Percentiles rank a stretch among this genome's conserved stretches.
Evolutionary conservation across 495 filamentous ascomycete genomes (phyloP).

Genomic region (Lasiosphaeris hirsuta): DNA sequence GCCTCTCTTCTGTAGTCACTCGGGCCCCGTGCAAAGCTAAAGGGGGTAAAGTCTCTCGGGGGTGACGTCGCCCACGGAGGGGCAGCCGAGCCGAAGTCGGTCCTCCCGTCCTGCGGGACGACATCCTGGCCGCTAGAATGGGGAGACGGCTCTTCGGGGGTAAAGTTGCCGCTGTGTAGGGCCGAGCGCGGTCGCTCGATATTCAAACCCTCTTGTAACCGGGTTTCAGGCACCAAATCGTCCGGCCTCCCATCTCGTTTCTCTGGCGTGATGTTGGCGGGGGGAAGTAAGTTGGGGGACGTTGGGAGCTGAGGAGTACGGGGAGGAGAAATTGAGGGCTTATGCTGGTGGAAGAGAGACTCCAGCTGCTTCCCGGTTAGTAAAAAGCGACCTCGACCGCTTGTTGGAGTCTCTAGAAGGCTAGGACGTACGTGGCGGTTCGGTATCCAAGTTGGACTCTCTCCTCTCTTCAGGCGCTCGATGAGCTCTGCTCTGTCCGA

Average conservation of each 20-base stretch:
- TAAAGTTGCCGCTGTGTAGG: slow-evolving; percentile 86
- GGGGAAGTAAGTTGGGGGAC: slow-evolving; percentile 35
- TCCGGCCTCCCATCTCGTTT: slow-evolving; percentile 22
- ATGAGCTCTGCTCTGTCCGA: slow-evolving; percentile 75
- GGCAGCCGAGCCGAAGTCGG: slow-evolving; percentile 8
- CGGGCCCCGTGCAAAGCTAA: slow-evolving; percentile 32
- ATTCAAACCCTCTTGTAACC: slow-evolving; percentile 45
- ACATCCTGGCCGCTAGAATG: background rate
- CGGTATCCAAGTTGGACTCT: slow-evolving; percentile 72
- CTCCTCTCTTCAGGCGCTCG: slow-evolving; percentile 74
- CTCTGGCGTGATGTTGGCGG: slow-evolving; percentile 43
- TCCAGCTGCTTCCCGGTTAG: slow-evolving; percentile 32
- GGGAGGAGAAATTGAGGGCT: slow-evolving; percentile 29
- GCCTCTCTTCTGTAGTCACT: slow-evolving; percentile 23
- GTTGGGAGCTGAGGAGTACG: slow-evolving; percentile 33
- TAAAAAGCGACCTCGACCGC: background rate
- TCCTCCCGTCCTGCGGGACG: background rate
- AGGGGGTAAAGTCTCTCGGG: slow-evolving; percentile 40
- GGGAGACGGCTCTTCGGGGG: slow-evolving; percentile 48
- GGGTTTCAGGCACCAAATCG: slow-evolving; percentile 25
- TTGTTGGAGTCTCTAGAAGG: background rate
- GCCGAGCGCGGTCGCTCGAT: slow-evolving; percentile 85
- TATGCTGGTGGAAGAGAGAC: slow-evolving; percentile 34
- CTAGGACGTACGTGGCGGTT: slow-evolving; percentile 58
- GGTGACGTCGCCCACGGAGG: slow-evolving; percentile 44